Evolutionary conservation across 169 alveolate genomes (phyloP), one percentile per base, ranked within the genome.

Genomic region (Eimeria acervulina): DNA sequence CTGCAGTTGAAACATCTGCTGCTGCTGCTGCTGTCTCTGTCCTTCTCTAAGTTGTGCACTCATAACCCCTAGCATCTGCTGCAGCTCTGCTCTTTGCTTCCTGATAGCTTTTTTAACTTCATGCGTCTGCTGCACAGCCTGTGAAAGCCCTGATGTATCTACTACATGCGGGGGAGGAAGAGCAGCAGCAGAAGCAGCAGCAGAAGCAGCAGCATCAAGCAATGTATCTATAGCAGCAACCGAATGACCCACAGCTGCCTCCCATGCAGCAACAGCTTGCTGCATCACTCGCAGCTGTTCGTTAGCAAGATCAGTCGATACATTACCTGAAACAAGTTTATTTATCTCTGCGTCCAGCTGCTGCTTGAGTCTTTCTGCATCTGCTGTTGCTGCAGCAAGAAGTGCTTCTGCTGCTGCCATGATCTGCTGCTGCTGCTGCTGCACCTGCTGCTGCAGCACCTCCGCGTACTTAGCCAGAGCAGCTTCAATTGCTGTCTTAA

Each of bases 231-330:
- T 6, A 6, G 63, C 51, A 5, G 33, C 33, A 33, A 44, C 1
- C 6, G 90, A 80, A 1, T n/a, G 68, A 15, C n/a, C 63, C n/a
- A 80, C 23, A 1, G 42, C 68, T 26, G 42, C 68, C 6, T 23
- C 68, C 90, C 90, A 80, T 6, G 42, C 23, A 23, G 90, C 33
- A n/a, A 33, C 42, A 1, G 8, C 19, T 70, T 40, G 63, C 90
- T 47, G 90, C 70, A 80, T 68, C 90, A 42, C 47, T 38, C 44
- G 70, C 70, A 44, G 90, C 90, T 80, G 90, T 44, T 44, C 70
- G 26, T 3, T 23, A 1, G 68, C 68, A 3, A 13, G 26, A 4
- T 5, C 68, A 17, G 52, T 12, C 2, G 90, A 61, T 8, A 47
- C 42, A 3, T 10, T 2, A 10, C 6, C 31, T 33, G 70, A 44